Conservation (phyloP, 768 basidiomycete genomes). For the Mycena vitilis region DNA sequence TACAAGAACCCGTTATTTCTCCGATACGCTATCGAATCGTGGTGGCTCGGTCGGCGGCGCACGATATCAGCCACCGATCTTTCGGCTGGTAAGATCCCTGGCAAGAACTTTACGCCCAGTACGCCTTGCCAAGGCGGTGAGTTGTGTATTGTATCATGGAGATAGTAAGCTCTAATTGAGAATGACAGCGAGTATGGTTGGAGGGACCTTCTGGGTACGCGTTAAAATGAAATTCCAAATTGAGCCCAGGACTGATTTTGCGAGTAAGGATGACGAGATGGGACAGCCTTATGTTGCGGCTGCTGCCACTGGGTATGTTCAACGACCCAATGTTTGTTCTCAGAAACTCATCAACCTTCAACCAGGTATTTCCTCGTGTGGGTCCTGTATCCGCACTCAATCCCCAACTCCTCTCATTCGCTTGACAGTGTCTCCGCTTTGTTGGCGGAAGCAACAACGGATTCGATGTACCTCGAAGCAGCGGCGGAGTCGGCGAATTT, state of each 20-base stretch:
- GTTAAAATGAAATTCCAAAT: not conserved
- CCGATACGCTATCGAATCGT: constrained; percentile 5
- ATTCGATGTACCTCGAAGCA: constrained; percentile 22
- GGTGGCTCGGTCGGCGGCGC: not conserved
- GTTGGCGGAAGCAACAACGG: constrained; percentile 16
- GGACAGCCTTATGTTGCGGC: not conserved
- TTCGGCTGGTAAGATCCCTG: not conserved
- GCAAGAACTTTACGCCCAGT: not conserved
- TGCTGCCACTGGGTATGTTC: constrained; percentile 12
- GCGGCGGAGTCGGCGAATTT: constrained; percentile 16
- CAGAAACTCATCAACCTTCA: not conserved
- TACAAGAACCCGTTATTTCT: not conserved
- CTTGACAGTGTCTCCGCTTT: constrained; percentile 22
- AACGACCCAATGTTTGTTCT: not conserved
- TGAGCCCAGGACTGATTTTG: not conserved
- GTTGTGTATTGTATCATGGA: not conserved
- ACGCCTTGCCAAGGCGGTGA: not conserved
- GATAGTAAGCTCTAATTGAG: not conserved
- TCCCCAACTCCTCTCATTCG: not conserved
- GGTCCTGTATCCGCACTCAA: not conserved
- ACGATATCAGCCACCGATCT: not conserved
- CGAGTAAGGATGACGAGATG: not conserved
- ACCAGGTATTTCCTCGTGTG: constrained; percentile 23
- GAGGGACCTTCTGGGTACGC: not conserved
- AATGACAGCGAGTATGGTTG: not conserved